These are phyloP conservation scores for Pseudodiploospora longispora DNA, from an alignment of 2,329 filamentous ascomycete genomes.

Conservation along the genomic window DNA sequence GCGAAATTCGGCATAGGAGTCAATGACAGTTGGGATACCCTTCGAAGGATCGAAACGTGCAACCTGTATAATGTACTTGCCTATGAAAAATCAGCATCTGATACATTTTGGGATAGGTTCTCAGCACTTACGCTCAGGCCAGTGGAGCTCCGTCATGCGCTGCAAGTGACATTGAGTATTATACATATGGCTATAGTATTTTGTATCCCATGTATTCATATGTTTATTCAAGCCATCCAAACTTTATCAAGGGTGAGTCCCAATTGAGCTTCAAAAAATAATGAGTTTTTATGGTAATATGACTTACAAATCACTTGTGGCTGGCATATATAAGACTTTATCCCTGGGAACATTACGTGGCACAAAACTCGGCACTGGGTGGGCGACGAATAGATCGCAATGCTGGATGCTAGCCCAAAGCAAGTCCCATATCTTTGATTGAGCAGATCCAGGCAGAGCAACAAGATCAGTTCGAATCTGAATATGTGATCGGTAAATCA, in stretches of 20 bases:
- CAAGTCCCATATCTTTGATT: constrained; percentile 67
- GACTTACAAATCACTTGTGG: constrained; percentile 62
- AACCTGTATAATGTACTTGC: constrained; percentile 71
- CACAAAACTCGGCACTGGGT: constrained; percentile 70
- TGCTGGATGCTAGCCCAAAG: constrained; percentile 64
- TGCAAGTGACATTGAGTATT: constrained; percentile 52
- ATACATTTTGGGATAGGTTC: neutral
- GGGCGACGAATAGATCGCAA: constrained; percentile 73
- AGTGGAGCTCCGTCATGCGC: constrained; percentile 50
- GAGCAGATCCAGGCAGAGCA: constrained; percentile 53
- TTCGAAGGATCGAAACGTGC: constrained; percentile 80
- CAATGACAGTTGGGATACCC: constrained; percentile 69
- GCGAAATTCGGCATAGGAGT: constrained; percentile 67
- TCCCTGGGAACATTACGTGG: constrained; percentile 57
- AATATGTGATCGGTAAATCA: constrained; percentile 77
- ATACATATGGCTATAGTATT: constrained; percentile 70
- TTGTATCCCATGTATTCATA: constrained; percentile 60
- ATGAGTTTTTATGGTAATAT: neutral
- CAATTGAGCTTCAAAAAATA: neutral
- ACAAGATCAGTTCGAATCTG: constrained; percentile 71
- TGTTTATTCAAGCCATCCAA: constrained; percentile 74
- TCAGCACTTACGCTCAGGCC: constrained; percentile 38
- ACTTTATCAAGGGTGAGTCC: constrained; percentile 15
- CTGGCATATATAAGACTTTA: constrained; percentile 68
- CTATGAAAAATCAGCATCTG: constrained; percentile 14